Evolutionary conservation across 805 yeast genomes (phyloP).

Genomic region (Suhomyces vadensis): DNA sequence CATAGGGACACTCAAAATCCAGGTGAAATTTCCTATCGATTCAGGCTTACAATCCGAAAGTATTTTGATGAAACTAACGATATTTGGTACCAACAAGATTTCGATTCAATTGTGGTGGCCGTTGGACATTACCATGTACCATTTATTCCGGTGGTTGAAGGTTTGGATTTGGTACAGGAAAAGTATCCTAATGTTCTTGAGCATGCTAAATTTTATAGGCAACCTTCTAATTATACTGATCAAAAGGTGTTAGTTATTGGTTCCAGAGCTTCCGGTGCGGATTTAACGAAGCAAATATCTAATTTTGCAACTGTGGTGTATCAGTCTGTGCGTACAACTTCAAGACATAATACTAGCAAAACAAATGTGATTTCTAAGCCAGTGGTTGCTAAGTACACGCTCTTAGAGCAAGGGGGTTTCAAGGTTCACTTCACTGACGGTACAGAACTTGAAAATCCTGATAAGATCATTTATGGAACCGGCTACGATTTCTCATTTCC

Average conservation of each 20-base stretch:
- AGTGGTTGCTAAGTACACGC: slow-evolving; percentile 19
- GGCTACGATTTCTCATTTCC: slow-evolving; percentile 73
- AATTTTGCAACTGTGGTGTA: slow-evolving; percentile 23
- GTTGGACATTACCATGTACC: slow-evolving; percentile 53
- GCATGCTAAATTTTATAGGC: slow-evolving; percentile 48
- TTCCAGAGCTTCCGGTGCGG: slow-evolving; percentile 30
- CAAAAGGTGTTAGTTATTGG: slow-evolving; percentile 36
- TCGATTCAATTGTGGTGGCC: slow-evolving; percentile 46
- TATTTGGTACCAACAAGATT: slow-evolving; percentile 38
- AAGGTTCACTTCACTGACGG: slow-evolving; percentile 52
- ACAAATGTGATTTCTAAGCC: slow-evolving; percentile 27
- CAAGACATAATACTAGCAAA: slow-evolving; percentile 7
- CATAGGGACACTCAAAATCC: slow-evolving; percentile 4
- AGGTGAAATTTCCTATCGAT: slow-evolving; percentile 17
- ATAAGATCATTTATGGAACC: slow-evolving; percentile 66
- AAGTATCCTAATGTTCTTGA: slow-evolving; percentile 32
- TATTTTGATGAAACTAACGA: slow-evolving; percentile 24
- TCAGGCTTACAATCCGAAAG: slow-evolving; percentile 32
- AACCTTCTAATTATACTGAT: slow-evolving; percentile 29
- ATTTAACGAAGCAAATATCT: slow-evolving; percentile 29
- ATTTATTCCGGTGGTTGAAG: slow-evolving; percentile 44
- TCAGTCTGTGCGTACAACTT: slow-evolving; percentile 29
- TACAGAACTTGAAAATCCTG: slow-evolving; percentile 45
- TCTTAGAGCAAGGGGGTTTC: slow-evolving; percentile 25
- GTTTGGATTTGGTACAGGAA: slow-evolving; percentile 36